Conservation (phyloP, 2,329 filamentous ascomycete genomes). For the Ophiocordyceps camponoti-leonardi region DNA sequence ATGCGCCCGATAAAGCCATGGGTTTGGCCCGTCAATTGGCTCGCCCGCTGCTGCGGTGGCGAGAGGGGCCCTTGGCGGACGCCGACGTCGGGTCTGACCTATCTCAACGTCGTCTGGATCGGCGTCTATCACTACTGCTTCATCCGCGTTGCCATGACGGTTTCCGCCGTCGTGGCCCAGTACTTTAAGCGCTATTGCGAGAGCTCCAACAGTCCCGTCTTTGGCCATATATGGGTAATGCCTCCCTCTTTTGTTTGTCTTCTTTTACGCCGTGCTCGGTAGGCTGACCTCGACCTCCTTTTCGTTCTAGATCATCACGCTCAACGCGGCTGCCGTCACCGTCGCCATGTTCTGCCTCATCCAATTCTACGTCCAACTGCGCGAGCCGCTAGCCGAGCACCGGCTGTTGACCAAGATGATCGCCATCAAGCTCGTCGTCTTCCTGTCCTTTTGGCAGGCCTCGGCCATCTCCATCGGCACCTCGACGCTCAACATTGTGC, state of each 20-base stretch:
- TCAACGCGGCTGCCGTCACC: constrained; percentile 56
- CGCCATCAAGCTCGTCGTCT: constrained; percentile 81
- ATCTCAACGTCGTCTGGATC: constrained; percentile 80
- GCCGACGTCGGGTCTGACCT: constrained; percentile 68
- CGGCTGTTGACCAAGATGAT: constrained; percentile 64
- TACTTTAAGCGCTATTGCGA: constrained; percentile 58
- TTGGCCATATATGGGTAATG: constrained; percentile 72
- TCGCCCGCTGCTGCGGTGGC: constrained; percentile 54
- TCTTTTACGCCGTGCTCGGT: background rate
- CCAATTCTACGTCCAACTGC: constrained; percentile 71
- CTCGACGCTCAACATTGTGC: constrained; percentile 42
- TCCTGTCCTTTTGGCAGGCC: constrained; percentile 77
- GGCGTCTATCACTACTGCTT: constrained; percentile 78
- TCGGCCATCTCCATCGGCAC: constrained; percentile 32
- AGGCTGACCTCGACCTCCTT: background rate
- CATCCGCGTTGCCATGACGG: constrained; percentile 61
- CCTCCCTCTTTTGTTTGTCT: background rate
- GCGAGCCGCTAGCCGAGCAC: constrained; percentile 48
- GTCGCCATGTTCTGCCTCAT: constrained; percentile 82
- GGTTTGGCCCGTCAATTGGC: constrained; percentile 57
- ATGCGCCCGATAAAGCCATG: constrained; percentile 50
- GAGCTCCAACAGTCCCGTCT: constrained; percentile 57
- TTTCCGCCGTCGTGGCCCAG: constrained; percentile 59
- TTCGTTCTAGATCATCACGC: constrained; percentile 39
- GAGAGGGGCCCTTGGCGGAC: constrained; percentile 51